A percentile compares a stretch with the other conserved stretches of the same genome.
Conservation (phyloP, 1,284 basidiomycete genomes). For the Hemileia vastatrix region DNA sequence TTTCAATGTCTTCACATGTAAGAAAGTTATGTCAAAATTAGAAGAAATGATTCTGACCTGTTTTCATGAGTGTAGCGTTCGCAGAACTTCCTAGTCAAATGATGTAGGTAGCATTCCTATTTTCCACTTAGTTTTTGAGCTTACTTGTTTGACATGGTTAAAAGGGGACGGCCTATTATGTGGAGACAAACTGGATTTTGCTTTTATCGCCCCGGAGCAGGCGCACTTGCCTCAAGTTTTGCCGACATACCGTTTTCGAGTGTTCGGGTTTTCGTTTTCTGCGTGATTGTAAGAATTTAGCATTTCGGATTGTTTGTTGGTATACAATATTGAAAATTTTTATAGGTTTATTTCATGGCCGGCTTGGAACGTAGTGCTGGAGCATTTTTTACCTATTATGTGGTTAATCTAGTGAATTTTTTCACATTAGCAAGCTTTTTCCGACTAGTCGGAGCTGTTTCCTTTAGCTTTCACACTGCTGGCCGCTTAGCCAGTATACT, state of each 20-base stretch:
- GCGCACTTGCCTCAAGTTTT: conserved; percentile 54
- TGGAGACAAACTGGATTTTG: conserved; percentile 59
- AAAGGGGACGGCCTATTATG: conserved; percentile 60
- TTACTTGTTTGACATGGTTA: no score
- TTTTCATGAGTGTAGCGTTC: conserved; percentile 55
- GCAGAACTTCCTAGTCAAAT: conserved; percentile 35
- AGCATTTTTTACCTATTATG: conserved; percentile 49
- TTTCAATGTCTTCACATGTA: conserved; percentile 31
- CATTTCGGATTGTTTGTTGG: neutral
- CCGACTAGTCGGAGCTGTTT: conserved; percentile 48
- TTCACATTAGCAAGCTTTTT: conserved; percentile 45
- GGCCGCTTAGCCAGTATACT: conserved; percentile 49
- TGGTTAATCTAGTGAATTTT: conserved; percentile 31
- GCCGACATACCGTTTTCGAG: conserved; percentile 50
- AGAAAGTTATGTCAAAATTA: neutral
- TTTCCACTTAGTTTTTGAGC: no score
- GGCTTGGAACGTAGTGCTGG: conserved; percentile 47
- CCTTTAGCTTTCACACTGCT: conserved; percentile 45
- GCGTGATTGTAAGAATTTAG: conserved; percentile 20
- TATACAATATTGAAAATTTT: neutral
- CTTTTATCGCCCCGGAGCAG: conserved; percentile 67
- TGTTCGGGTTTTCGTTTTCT: conserved; percentile 11
- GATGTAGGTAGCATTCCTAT: no score
- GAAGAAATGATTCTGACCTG: no score
- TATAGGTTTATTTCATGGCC: conserved; percentile 41